Evolutionary conservation across 108 stramenopile species (phyloP), one percentile per base, ranked within the genome.

Genomic region (Conticribra weissflogii): DNA sequence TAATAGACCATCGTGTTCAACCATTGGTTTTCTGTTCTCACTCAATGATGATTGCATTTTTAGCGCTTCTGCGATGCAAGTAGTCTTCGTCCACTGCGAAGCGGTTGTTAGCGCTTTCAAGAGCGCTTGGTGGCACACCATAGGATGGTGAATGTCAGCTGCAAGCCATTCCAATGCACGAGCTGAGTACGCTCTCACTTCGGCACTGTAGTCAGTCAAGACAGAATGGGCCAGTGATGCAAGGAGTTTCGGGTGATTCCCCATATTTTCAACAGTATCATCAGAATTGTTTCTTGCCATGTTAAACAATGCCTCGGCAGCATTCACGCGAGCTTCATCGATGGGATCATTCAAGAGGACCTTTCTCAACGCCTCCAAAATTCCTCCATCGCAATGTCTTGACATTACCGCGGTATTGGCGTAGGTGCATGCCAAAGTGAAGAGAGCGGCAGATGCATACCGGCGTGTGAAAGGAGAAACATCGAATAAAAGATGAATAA

Each of bases 401-500:
- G 83, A 58, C 77, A 83, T 78, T 3, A 66, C 57, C 22, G 72
- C 78, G 21, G 79, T 79, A 45, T 83, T 83, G 0, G 70, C 76
- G 44, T 74, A 72, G 1, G 76, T 76, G 54, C 83, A 83, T 12
- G 83, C 83, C 62, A 83, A 57, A 0, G 83, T 83, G 36, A 83
- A 83, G 3, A 83, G 74, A 36, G 83, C 75, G n/a, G 79, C 83
- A 52, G 83, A 79, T 4, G 83, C 72, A 47, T 83, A 83, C 30
- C 78, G 62, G 41, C 83, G 61, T 15, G 83, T 81, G 48, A 72
- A 81, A 22, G 79, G 83, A 12, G 83, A 78, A 16, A 59, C 59
- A 54, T 83, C 83, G 32, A 64, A 66, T 46, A 79, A 25, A 23
- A 83, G 51, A 34, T 63, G 51, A 12, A 77, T 64, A 14, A 83